Conservation (phyloP, 1,139 yeast genomes). For the Chernovozyma aurita region DNA sequence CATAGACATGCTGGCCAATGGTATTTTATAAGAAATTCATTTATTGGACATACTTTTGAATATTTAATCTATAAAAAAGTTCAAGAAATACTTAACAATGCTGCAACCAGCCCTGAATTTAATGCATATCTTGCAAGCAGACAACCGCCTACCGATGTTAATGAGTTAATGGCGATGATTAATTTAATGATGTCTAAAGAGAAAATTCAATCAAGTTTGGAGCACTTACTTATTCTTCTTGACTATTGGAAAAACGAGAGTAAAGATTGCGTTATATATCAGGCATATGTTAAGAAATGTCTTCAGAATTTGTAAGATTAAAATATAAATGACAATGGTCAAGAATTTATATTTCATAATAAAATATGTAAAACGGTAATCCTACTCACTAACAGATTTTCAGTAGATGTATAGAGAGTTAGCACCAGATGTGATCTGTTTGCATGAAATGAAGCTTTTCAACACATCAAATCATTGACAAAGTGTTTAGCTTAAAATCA, state of each 20-base stretch:
- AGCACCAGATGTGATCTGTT: too few relatives aligned
- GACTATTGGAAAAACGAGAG: slow-evolving; percentile 38
- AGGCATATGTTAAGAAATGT: slow-evolving; percentile 20
- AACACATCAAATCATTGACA: too few relatives aligned
- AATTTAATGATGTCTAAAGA: slow-evolving; percentile 22
- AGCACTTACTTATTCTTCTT: slow-evolving; percentile 28
- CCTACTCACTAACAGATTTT: too few relatives aligned
- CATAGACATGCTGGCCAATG: slow-evolving; percentile 44
- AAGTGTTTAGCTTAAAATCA: too few relatives aligned
- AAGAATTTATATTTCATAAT: too few relatives aligned
- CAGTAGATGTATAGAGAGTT: too few relatives aligned
- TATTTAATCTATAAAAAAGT: slow-evolving; percentile 33
- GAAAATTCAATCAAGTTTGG: slow-evolving; percentile 22
- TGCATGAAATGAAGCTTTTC: too few relatives aligned
- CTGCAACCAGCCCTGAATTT: slow-evolving; percentile 9
- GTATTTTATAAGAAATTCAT: slow-evolving; percentile 37
- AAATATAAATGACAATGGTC: too few relatives aligned
- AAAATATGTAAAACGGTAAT: too few relatives aligned
- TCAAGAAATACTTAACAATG: slow-evolving; percentile 17
- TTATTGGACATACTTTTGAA: slow-evolving; percentile 36
- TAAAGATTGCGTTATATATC: slow-evolving; percentile 30
- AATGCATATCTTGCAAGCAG: slow-evolving; percentile 5
- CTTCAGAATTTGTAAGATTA: slow-evolving; percentile 12
- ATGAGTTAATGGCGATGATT: slow-evolving; percentile 14
- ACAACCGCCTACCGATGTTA: slow-evolving; percentile 7